Conservation (phyloP, 192 early-diverging fungal species). For the Polychytrium aggregatum region DNA sequence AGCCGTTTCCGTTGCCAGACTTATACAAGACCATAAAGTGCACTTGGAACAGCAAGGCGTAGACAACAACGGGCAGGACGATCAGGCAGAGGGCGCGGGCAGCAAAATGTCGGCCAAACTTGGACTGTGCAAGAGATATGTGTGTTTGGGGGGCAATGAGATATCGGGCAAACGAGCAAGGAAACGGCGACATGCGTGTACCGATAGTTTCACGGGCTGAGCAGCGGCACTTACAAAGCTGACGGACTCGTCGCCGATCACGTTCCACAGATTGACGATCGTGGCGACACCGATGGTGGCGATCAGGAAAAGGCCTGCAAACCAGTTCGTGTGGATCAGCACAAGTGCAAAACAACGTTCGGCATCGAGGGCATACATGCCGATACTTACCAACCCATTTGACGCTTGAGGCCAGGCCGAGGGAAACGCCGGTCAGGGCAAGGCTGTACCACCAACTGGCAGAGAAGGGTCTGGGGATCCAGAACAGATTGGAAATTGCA, state of each 20-base stretch:
- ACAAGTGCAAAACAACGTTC: no score
- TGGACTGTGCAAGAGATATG: no score
- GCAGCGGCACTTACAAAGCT: slow-evolving; percentile 9
- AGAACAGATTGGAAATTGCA: slow-evolving; percentile 1
- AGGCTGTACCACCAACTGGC: slow-evolving; percentile 38
- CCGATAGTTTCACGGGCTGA: no score
- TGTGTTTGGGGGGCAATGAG: no score
- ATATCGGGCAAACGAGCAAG: no score
- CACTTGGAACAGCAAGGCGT: slow-evolving; percentile 29
- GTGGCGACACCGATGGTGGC: slow-evolving; percentile 37
- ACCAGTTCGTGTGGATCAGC: no score
- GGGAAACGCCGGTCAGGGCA: slow-evolving; percentile 22
- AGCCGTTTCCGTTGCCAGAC: slow-evolving; percentile 23
- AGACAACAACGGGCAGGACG: slow-evolving; percentile 30
- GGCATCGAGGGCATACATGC: neutral
- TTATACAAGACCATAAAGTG: slow-evolving; percentile 35
- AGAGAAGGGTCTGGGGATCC: slow-evolving; percentile 24
- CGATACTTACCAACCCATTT: slow-evolving; percentile 39
- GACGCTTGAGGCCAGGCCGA: slow-evolving; percentile 35
- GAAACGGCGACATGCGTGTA: no score
- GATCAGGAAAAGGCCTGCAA: slow-evolving; percentile 39
- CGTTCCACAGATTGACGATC: slow-evolving; percentile 32
- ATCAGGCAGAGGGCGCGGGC: slow-evolving; percentile 38
- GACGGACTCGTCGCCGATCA: slow-evolving; percentile 27
- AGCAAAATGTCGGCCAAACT: slow-evolving; percentile 27